These are phyloP conservation scores for Apiospora arundinis DNA, from an alignment of 2,329 filamentous ascomycete species.

Conservation along the genomic window DNA sequence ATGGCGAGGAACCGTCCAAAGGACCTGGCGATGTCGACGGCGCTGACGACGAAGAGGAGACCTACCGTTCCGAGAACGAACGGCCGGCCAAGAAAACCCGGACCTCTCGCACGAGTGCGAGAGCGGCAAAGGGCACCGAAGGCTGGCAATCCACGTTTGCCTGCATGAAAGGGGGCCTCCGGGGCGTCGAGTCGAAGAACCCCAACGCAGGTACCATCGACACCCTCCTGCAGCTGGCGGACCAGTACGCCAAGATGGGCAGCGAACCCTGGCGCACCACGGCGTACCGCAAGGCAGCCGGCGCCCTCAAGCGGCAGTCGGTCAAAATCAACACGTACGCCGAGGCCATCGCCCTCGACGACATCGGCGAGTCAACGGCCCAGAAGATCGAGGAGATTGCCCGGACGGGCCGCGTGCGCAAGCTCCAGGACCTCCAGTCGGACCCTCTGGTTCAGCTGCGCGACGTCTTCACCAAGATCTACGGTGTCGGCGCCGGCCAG, in stretches of 20 bases:
- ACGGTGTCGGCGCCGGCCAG: constrained; percentile 74
- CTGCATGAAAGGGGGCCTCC: constrained; percentile 60
- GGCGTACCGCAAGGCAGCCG: constrained; percentile 79
- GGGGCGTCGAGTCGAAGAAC: constrained; percentile 54
- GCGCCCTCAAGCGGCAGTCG: constrained; percentile 71
- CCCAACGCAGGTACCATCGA: constrained; percentile 80
- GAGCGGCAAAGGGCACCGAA: constrained; percentile 13
- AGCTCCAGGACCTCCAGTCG: constrained; percentile 72
- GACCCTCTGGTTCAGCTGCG: constrained; percentile 72
- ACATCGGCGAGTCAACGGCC: constrained; percentile 76
- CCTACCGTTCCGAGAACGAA: constrained; percentile 26
- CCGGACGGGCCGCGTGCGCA: constrained; percentile 71
- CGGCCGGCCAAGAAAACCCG: constrained; percentile 32
- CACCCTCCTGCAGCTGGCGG: constrained; percentile 77
- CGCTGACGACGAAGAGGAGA: background rate
- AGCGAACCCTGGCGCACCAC: constrained; percentile 78
- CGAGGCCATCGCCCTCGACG: constrained; percentile 71
- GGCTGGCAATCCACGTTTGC: constrained; percentile 57
- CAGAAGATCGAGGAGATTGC: constrained; percentile 91
- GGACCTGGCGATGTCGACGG: constrained; percentile 37
- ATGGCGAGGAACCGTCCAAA: background rate
- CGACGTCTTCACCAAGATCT: constrained; percentile 76
- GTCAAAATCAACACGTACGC: constrained; percentile 69
- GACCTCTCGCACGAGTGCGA: constrained; percentile 30
- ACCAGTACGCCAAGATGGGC: constrained; percentile 73